These are phyloP conservation scores for Calonectria multiphialidica DNA, from an alignment of 2,329 filamentous ascomycete species.

Conservation along the genomic window DNA sequence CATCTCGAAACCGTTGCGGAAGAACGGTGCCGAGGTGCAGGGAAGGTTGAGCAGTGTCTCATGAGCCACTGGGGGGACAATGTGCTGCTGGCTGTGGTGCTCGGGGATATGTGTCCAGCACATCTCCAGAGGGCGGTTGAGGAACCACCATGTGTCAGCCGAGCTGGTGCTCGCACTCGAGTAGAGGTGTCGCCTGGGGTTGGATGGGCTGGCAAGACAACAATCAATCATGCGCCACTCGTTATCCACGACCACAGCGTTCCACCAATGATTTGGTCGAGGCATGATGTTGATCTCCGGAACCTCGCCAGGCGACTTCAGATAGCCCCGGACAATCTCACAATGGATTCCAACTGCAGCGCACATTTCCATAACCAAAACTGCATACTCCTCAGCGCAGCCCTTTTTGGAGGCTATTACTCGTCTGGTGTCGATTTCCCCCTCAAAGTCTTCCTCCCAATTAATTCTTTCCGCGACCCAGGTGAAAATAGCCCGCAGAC, in stretches of 20 bases:
- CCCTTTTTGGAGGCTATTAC: conserved; percentile 88
- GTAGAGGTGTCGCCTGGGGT: conserved; percentile 83
- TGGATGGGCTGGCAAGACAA: conserved; percentile 90
- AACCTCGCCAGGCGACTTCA: conserved; percentile 89
- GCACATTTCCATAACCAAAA: conserved; percentile 94
- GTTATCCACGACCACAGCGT: conserved; percentile 89
- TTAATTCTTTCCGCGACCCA: conserved; percentile 96
- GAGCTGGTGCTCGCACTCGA: conserved; percentile 76
- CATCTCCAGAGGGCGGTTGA: conserved; percentile 87
- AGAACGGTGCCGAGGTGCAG: conserved; percentile 87
- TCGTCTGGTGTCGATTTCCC: conserved; percentile 83
- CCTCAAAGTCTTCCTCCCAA: conserved; percentile 96
- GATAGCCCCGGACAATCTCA: conserved; percentile 88
- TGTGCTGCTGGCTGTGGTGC: conserved; percentile 88
- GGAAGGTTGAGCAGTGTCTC: conserved; percentile 90
- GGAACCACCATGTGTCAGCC: conserved; percentile 93
- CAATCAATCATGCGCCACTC: conserved; percentile 98
- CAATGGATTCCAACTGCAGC: conserved; percentile 87
- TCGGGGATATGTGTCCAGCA: conserved; percentile 97
- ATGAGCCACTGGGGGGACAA: conserved; percentile 88
- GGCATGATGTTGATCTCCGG: conserved; percentile 85
- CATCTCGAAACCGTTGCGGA: conserved; percentile 84
- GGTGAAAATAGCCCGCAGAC: conserved; percentile 93
- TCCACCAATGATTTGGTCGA: conserved; percentile 98
- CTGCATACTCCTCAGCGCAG: conserved; percentile 90